phyloP scores from a whole-genome alignment of 192 early-diverging fungal genomes.

The Coemansia sp. region DNA sequence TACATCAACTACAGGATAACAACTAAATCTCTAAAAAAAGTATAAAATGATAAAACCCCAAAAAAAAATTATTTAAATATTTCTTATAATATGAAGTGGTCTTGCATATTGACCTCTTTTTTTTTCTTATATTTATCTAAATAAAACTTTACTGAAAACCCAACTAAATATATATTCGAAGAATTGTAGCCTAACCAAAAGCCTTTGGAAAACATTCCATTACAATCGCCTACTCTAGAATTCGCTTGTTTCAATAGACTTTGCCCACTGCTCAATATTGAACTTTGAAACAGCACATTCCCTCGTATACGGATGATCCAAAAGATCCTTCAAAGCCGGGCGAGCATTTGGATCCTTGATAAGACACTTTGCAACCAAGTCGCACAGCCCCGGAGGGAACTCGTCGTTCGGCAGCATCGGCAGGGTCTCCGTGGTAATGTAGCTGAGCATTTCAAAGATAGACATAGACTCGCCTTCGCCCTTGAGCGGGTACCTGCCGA shows the following conservation, averaged over 20 bases:
- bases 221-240: constrained; percentile 9
- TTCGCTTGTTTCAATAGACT: constrained; percentile 23
- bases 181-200: too few relatives aligned
- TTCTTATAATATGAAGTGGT: too few relatives aligned
- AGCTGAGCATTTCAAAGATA: constrained; percentile 91
- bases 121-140: too few relatives aligned
- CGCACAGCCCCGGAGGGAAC: constrained; percentile 74
- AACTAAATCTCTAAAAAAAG: too few relatives aligned
- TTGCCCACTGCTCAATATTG: constrained; percentile 64
- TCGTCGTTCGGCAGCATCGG: constrained; percentile 73
- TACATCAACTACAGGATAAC: too few relatives aligned
- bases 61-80: too few relatives aligned
- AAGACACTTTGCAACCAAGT: constrained; percentile 62
- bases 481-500: constrained; percentile 71
- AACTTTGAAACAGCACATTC: constrained; percentile 56
- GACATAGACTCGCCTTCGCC: constrained; percentile 66
- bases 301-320: constrained; percentile 60
- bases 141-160: too few relatives aligned
- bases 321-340: constrained; percentile 64
- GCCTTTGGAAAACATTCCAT: too few relatives aligned
- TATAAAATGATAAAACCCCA: too few relatives aligned
- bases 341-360: constrained; percentile 54
- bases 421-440: constrained; percentile 84
- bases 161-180: too few relatives aligned
- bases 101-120: too few relatives aligned